These are phyloP conservation scores for Colletotrichum tropicale DNA, from an alignment of 2,329 filamentous ascomycete species.

Conservation along the genomic window DNA sequence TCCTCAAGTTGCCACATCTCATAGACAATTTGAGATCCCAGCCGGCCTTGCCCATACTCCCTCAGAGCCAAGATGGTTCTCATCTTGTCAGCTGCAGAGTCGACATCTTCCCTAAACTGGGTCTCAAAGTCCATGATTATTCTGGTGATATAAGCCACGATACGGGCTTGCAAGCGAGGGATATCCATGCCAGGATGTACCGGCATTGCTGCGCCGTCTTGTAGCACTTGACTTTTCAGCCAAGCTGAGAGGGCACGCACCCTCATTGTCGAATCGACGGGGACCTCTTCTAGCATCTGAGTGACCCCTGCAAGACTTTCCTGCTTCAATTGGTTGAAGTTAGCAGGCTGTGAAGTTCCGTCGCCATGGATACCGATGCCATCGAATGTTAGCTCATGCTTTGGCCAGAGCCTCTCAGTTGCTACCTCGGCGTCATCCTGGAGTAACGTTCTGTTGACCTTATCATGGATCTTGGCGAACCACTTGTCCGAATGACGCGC, in stretches of 20 bases:
- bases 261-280: neutral
- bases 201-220: neutral
- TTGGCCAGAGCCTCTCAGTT: neutral
- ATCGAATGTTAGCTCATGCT: neutral
- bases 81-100: neutral
- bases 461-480: neutral
- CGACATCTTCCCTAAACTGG: neutral
- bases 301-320: neutral
- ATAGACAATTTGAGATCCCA: constrained; percentile 16
- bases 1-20: constrained; percentile 22
- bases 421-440: neutral
- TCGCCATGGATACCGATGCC: neutral
- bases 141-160: constrained; percentile 8
- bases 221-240: neutral
- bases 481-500: neutral
- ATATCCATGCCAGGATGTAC: neutral
- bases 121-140: constrained; percentile 1
- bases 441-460: neutral
- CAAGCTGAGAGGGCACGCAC: constrained; percentile 5
- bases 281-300: neutral
- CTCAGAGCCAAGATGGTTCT: constrained; percentile 13
- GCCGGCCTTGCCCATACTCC: constrained; percentile 14
- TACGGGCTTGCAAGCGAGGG: constrained; percentile 1
- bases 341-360: neutral
- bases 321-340: neutral